Conservation (phyloP, 352 stramenopile species). For the Pythium phragmitis region DNA sequence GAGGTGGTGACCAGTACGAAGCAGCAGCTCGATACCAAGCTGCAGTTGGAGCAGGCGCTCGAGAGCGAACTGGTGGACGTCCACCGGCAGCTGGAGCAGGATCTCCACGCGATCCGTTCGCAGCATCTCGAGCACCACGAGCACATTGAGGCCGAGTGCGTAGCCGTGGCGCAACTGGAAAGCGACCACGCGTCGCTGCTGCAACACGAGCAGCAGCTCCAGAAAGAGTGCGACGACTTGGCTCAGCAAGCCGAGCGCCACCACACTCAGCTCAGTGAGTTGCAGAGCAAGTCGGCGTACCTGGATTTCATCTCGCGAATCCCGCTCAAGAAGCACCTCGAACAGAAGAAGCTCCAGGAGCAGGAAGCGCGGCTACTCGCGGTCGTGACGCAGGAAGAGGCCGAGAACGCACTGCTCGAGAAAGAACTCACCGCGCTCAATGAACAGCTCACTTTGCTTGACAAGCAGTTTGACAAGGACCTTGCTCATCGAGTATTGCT, state of each 20-base stretch:
- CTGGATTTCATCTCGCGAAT: conserved; percentile 57
- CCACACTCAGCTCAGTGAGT: conserved; percentile 34
- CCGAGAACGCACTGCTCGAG: conserved; percentile 46
- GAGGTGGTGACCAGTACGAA: conserved; percentile 15
- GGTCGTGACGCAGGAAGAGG: conserved; percentile 34
- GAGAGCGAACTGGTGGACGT: conserved; percentile 35
- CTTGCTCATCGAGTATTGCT: conserved; percentile 26
- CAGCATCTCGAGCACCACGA: conserved; percentile 37
- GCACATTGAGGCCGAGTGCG: conserved; percentile 41
- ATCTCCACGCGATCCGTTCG: conserved; percentile 36
- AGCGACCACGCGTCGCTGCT: conserved; percentile 47
- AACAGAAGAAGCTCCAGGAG: conserved; percentile 61
- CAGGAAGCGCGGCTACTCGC: conserved; percentile 37
- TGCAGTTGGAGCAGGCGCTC: conserved; percentile 51
- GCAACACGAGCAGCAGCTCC: conserved; percentile 39
- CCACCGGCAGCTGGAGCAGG: conserved; percentile 36
- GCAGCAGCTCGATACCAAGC: conserved; percentile 27
- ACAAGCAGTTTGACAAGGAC: conserved; percentile 41
- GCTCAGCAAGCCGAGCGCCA: conserved; percentile 44
- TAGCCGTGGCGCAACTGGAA: conserved; percentile 42
- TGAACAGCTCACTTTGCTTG: conserved; percentile 33
- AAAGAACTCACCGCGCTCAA: conserved; percentile 39
- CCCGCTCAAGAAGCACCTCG: conserved; percentile 56
- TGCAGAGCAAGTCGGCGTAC: conserved; percentile 49
- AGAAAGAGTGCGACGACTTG: conserved; percentile 46